Base-by-base conservation (phyloP, 306 rosid genomes). In the Lablab purpureus region DNA sequence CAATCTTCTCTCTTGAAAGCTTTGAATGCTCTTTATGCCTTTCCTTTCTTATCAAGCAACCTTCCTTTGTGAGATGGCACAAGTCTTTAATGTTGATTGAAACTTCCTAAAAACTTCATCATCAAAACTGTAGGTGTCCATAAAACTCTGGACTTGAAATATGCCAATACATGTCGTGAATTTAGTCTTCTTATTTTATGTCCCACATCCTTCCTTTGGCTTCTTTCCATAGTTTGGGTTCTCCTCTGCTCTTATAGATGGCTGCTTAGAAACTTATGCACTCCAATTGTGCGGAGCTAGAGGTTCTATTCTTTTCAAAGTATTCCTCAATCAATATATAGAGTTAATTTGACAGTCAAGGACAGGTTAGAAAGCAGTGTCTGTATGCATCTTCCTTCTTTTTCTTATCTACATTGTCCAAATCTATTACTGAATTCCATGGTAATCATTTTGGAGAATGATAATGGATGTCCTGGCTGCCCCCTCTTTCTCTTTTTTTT, bases 181-280 rank as follows among this genome's bases (percentile, higher is more conserved):
- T 40, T 67, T 19, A 40, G 11, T 40, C 12, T 41, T 41, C 12
- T 67, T 41, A 15, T 71, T 52, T 51, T 5, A 4, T 64, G 47
- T n/a, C 47, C 27, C 17, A 64, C 5, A 14, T 36, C 69, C 46
- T 8, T 34, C 65, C 6, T 62, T 6, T 63, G 68, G 30, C 12
- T 30, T 71, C 60, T 49, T 11, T n/a, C 43, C 17, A 17, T 70
- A 17, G 75, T 56, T 70, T 27, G 43, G 45, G 55, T 43, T 67
- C 27, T 70, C 28, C 43, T 69, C 10, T 28, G 23, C 59, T 47
- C 59, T 47, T 47, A 22, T 23, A 12, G 37, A 67, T 43, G 73
- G 23, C 7, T 68, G 14, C 40, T 25, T 70, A 27, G 75, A 70
- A 70, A 11, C 59, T 70, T 49, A 30, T 47, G 30, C 30, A 9